phyloP scores from a whole-genome alignment of 2,329 filamentous ascomycete genomes.

The Colletotrichum graminicola region DNA sequence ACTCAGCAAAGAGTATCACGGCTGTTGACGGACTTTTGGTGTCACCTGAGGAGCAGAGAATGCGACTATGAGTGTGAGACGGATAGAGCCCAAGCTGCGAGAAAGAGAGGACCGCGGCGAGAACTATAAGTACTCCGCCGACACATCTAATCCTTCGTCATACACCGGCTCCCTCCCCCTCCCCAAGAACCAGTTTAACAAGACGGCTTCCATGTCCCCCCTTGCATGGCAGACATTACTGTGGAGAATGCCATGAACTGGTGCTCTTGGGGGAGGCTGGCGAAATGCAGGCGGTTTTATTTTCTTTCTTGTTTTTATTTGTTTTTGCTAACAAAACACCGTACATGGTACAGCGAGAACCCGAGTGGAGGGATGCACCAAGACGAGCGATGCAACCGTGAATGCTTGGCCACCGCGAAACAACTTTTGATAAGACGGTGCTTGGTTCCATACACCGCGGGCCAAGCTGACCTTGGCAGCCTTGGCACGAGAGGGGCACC shows the following conservation, averaged over 20 bases:
- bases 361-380: conserved; percentile 10
- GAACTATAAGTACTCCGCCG: conserved; percentile 13
- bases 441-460: conserved; percentile 25
- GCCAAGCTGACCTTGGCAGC: conserved; percentile 19
- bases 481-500: conserved; percentile 14
- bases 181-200: neutral
- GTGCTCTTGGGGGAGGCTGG: conserved; percentile 25
- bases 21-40: conserved; percentile 10
- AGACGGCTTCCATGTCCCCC: neutral
- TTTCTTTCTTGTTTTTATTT: too few species aligned
- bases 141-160: neutral
- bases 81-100: neutral
- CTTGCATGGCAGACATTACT: conserved; percentile 6
- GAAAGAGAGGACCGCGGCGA: neutral
- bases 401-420: conserved; percentile 16
- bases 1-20: conserved; percentile 10
- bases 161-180: neutral
- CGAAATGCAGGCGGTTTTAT: conserved; percentile 8
- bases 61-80: neutral
- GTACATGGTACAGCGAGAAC: neutral
- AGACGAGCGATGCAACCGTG: conserved; percentile 7
- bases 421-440: conserved; percentile 18
- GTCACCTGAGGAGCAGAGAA: neutral
- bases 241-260: conserved; percentile 24
- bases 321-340: neutral